Conservation (phyloP, 768 basidiomycete species). For the Lenzites betulinus region DNA sequence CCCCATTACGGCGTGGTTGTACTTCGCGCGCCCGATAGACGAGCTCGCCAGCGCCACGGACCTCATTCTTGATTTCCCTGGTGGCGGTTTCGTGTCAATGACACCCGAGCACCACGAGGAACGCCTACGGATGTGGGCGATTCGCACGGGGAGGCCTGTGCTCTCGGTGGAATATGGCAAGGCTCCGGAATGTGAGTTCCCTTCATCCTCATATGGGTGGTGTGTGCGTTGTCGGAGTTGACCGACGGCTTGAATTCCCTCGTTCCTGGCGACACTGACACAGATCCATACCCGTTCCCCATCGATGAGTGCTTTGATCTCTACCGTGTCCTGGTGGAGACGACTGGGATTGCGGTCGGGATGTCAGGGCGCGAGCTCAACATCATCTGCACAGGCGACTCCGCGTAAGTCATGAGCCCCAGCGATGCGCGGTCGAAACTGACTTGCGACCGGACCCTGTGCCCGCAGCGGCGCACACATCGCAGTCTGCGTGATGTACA, state of each 20-base stretch:
- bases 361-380: constrained; percentile 84
- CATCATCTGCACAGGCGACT: constrained; percentile 87
- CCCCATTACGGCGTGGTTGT: constrained; percentile 82
- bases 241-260: constrained; percentile 15
- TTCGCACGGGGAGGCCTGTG: constrained; percentile 74
- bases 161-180: constrained; percentile 94
- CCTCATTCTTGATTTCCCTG: constrained; percentile 89
- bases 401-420: constrained; percentile 73
- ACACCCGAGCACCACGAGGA: constrained; percentile 96
- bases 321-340: constrained; percentile 79
- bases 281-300: constrained; percentile 96
- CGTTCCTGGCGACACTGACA: neutral
- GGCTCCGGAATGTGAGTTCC: constrained; percentile 83
- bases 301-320: constrained; percentile 94
- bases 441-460: constrained; percentile 8
- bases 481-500: constrained; percentile 81
- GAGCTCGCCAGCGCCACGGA: constrained; percentile 71
- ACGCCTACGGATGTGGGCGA: constrained; percentile 84
- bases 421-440: neutral
- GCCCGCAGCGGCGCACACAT: constrained; percentile 79
- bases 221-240: neutral
- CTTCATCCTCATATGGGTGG: neutral
- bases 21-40: constrained; percentile 69
- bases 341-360: constrained; percentile 78
- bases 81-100: constrained; percentile 98